Evolutionary conservation across 2,329 filamentous ascomycete species (phyloP), one percentile per base, ranked within the genome.

Genomic region (Sclerotinia spermophila): DNA sequence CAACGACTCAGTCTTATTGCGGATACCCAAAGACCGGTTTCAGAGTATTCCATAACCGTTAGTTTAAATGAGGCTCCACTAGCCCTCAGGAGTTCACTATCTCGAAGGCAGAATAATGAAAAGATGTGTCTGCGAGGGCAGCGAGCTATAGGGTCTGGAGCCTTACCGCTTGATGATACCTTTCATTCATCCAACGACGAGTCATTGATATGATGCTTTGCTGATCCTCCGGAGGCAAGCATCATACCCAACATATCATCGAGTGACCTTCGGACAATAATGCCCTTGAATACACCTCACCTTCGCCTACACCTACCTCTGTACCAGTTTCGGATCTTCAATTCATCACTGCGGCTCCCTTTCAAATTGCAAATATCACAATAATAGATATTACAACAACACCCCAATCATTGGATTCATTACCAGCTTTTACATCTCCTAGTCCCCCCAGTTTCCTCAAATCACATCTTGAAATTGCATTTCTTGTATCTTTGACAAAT

Each of bases 11-110:
- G 48, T 7, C 13, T 15, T 5, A 51, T 51, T 13, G 7, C 1
- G 11, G 24, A 7, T 17, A n/a, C 13, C 3, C 5, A 51, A 51
- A 27, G 5, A 27, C 2, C 24, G 24, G n/a, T 53, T 13, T 30
- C 13, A 8, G 7, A 3, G n/a, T 8, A 8, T 6, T 53, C 48
- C 8, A 6, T 4, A 17, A 51, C n/a, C 0, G 17, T 27, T 6
- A 27, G 27, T 7, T 7, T 0, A 3, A 27, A 27, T 53, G n/a
- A 53, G n/a, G 15, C 13, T 53, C 11, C 17, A 1, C 13, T 53
- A 8, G n/a, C 3, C 3, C n/a, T 30, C 6, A 3, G n/a, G 48
- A 5, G 5, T 4, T 0, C 11, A 53, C 1, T 17, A 0, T 0
- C 0, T 6, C 17, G 1, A n/a, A 27, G n/a, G 1, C n/a, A 27